Base-by-base conservation (phyloP, 73 alveolate genomes). In the Symbiodinium natans region DNA sequence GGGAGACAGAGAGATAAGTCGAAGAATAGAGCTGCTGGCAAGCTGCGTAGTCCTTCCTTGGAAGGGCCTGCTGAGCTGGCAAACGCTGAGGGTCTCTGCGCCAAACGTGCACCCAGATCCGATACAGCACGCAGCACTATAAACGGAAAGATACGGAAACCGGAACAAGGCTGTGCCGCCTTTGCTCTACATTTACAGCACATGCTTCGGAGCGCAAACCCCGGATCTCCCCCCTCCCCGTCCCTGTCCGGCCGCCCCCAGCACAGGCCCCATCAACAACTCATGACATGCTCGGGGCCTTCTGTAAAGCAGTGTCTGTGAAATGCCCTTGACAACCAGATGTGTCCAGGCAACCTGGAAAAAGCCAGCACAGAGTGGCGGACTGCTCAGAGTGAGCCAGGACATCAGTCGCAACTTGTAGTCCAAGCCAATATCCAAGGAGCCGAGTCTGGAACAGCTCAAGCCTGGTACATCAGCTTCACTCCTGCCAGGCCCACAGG, bases 1-100 rank as follows among this genome's bases (percentile, higher is more conserved):
- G n/a, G n/a, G 27, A 29, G 27, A 21, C 75, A 0, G 27, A 56
- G 17, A 56, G 31, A 21, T 56, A 21, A 1, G 27, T 29, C 17
- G 75, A 56, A 56, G 75, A 21, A 21, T 56, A 29, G 27, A 56
- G 75, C 17, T 56, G 75, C 75, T 56, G 56, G 31, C 89, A 38
- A 73, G 88, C 36, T 3, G 88, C 97, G 40, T 90, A 90, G 88
- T 90, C 97, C 36, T 73, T 90, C 80, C 52, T 39, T 13, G 97
- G 97, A 77, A 90, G 80, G 52, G 97, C 97, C 95, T 86, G 84
- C 4, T n/a, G n/a, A n/a, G n/a, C n/a, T n/a, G n/a, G n/a, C n/a
- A n/a, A n/a, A n/a, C n/a, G n/a, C n/a, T n/a, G n/a, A n/a, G n/a
- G n/a, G n/a, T n/a, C n/a, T n/a, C n/a, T n/a, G n/a, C n/a, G n/a